phyloP scores from a whole-genome alignment of 1,284 basidiomycete genomes.

The Tilletiopsis washingtonensis region DNA sequence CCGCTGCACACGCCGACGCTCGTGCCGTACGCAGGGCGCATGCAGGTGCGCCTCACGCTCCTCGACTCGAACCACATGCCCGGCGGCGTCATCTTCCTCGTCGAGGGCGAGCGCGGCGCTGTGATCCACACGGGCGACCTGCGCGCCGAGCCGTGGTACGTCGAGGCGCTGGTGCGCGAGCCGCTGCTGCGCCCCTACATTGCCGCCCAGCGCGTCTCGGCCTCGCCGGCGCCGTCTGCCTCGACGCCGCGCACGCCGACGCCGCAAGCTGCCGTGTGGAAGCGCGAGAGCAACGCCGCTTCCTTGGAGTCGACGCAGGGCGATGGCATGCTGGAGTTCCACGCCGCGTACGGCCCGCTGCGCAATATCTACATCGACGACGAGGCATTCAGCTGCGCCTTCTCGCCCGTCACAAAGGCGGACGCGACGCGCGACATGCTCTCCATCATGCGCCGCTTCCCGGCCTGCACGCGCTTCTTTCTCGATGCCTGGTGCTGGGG shows the following conservation, averaged over 20 bases:
- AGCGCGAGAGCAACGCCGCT: not conserved
- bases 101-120: slow-evolving; percentile 64
- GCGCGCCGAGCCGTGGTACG: slow-evolving; percentile 70
- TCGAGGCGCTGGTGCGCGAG: slow-evolving; percentile 61
- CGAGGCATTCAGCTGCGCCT: slow-evolving; percentile 50
- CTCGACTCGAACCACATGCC: slow-evolving; percentile 91
- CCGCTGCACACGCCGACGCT: slow-evolving; percentile 56
- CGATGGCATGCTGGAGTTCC: not conserved
- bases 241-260: not conserved
- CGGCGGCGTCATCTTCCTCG: slow-evolving; percentile 83
- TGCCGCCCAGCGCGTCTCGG: slow-evolving; percentile 10
- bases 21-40: slow-evolving; percentile 58
- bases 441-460: slow-evolving; percentile 52
- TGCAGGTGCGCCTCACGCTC: slow-evolving; percentile 62
- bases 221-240: slow-evolving; percentile 1
- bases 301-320: not conserved
- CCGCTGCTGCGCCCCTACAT: slow-evolving; percentile 66
- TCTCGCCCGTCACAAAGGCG: slow-evolving; percentile 14
- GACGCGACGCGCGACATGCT: slow-evolving; percentile 57
- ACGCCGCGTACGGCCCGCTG: slow-evolving; percentile 47
- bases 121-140: slow-evolving; percentile 89
- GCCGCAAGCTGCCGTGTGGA: not conserved
- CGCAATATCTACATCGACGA: slow-evolving; percentile 84
- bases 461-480: slow-evolving; percentile 66
- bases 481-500: slow-evolving; percentile 82